phyloP scores from a whole-genome alignment of 257 asterid species.

The Solanum chiquidenum region DNA sequence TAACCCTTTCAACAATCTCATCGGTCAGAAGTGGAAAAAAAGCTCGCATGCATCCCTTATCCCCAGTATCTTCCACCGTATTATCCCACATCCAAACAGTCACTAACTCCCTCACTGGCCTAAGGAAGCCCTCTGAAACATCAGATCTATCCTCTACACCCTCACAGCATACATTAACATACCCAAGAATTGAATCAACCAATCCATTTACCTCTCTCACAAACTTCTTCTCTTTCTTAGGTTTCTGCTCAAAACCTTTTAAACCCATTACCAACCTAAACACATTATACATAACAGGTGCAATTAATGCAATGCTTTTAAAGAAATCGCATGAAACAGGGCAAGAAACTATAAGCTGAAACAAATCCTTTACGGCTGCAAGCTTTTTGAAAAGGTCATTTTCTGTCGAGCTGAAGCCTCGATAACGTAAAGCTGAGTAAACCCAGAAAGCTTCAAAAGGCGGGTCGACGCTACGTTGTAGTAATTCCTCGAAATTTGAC shows the following conservation, averaged over 20 bases:
- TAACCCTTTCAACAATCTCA: slow-evolving; percentile 13
- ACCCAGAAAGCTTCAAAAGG: slow-evolving; percentile 67
- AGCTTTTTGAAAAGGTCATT: slow-evolving; percentile 20
- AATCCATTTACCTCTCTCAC: slow-evolving; percentile 34
- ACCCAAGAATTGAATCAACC: slow-evolving; percentile 45
- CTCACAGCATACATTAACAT: slow-evolving; percentile 34
- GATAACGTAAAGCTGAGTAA: slow-evolving; percentile 36
- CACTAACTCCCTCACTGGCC: slow-evolving; percentile 39
- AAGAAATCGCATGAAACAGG: slow-evolving; percentile 40
- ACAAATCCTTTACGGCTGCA: slow-evolving; percentile 29
- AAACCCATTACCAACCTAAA: slow-evolving; percentile 17
- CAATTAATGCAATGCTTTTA: slow-evolving; percentile 33
- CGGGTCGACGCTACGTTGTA: slow-evolving; percentile 38
- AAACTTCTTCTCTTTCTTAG: slow-evolving; percentile 37
- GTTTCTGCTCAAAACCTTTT: slow-evolving; percentile 25
- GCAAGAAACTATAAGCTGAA: slow-evolving; percentile 39
- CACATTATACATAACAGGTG: slow-evolving; percentile 49
- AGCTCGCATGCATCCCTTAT: slow-evolving; percentile 12
- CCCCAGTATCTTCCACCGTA: background rate
- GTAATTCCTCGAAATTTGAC: slow-evolving; percentile 25
- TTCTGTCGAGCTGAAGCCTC: slow-evolving; percentile 3
- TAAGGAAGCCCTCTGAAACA: slow-evolving; percentile 20
- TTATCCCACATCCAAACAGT: slow-evolving; percentile 37
- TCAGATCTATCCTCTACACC: slow-evolving; percentile 18
- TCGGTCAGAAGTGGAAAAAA: slow-evolving; percentile 53